Evolutionary conservation across 2,329 filamentous ascomycete species (phyloP), one percentile per base, ranked within the genome.

Genomic region (Stemphylium vesicarium): DNA sequence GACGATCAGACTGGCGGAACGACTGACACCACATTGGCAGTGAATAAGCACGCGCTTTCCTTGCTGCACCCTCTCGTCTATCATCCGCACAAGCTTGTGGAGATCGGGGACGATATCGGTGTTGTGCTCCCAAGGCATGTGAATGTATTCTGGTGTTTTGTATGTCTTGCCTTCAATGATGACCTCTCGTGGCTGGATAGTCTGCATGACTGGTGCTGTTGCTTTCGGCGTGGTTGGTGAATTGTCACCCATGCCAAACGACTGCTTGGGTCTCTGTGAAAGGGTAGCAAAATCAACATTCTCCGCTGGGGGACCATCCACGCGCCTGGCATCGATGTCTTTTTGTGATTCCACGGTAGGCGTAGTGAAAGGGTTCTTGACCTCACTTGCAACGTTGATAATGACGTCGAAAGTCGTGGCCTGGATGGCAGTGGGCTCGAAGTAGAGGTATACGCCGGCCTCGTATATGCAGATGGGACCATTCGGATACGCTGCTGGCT

Each of bases 111-210:
- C 86, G 63, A 96, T 94, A 56, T 95, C 89, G 0, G 90, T 94
- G 75, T 94, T 93, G 77, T 95, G 91, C 57, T 95, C 91, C 91
- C 91, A 95, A 1, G 86, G 88, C 66, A 95, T 88, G 71, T 96
- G 91, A 13, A 95, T 90, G 66, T 96, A 96, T 72, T 96, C 91
- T 0, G 91, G 91, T 40, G 80, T 82, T 33, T 74, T 74, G 41
- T 64, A 63, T 6, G 57, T 59, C 42, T 67, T 68, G 44, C 66
- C 68, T 20, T 70, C 60, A 13, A 70, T 60, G 10, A 64, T 48
- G 22, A 64, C 54, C 36, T 72, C 64, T 8, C 64, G 53, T n/a
- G 70, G 64, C 26, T 67, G 63, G 29, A 59, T 60, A 1, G 65
- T 67, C 22, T 72, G 65, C 51, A 72, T 55, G 13, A 75, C 77